Conservation (phyloP, 192 early-diverging fungal species). For the Rhizophagus prolifer region DNA sequence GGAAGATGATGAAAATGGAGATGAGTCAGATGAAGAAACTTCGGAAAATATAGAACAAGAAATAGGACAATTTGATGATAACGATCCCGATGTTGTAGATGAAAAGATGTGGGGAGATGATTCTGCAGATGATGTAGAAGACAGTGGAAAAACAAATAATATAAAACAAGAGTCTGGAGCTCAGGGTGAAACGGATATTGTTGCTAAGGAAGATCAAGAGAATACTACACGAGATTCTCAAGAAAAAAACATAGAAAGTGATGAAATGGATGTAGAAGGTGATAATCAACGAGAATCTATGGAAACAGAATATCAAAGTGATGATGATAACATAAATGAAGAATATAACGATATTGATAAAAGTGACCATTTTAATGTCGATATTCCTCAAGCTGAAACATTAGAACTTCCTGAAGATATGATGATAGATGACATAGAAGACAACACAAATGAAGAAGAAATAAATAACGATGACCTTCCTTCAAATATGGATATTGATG, state of each 20-base stretch:
- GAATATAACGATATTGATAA: conserved; percentile 50
- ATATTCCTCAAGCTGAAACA: conserved; percentile 71
- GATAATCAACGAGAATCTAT: conserved; percentile 48
- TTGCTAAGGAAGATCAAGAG: conserved; percentile 63
- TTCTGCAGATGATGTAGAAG: conserved; percentile 53
- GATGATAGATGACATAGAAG: conserved; percentile 64
- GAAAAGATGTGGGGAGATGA: conserved; percentile 98
- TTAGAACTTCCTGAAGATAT: conserved; percentile 79
- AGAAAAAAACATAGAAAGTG: conserved; percentile 21
- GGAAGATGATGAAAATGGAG: conserved; percentile 61
- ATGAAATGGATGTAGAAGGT: conserved; percentile 46
- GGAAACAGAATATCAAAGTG: conserved; percentile 34
- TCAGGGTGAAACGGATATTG: conserved; percentile 60
- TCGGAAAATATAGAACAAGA: conserved; percentile 76
- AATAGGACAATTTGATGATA: conserved; percentile 87
- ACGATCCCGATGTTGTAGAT: conserved; percentile 86
- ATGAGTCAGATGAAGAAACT: conserved; percentile 74
- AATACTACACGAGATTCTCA: conserved; percentile 44
- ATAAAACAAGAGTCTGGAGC: conserved; percentile 49
- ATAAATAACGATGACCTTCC: conserved; percentile 40
- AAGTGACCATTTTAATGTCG: conserved; percentile 51
- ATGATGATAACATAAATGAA: conserved; percentile 50
- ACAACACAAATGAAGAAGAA: conserved; percentile 53
- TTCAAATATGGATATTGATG: conserved; percentile 45
- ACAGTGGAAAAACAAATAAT: conserved; percentile 69